These are phyloP conservation scores for Rhodotorula sp. DNA, from an alignment of 1,284 basidiomycete species.

Conservation along the genomic window DNA sequence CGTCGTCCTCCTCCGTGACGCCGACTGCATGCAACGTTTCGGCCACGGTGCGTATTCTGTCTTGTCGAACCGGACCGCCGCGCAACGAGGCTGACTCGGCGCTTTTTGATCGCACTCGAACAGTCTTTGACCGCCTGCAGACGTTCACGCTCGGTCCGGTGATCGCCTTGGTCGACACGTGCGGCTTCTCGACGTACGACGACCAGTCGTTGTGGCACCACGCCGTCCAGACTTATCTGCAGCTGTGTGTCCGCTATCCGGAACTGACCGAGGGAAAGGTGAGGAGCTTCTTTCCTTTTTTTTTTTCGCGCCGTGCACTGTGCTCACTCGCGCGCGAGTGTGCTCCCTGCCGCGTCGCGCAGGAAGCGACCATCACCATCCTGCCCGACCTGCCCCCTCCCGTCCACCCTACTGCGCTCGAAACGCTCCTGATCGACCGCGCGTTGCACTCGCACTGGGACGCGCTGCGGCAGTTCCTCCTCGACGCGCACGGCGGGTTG, in stretches of 20 bases:
- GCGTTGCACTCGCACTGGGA: conserved; percentile 29
- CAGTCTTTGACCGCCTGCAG: conserved; percentile 27
- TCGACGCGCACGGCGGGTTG: conserved; percentile 24
- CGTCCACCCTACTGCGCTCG: conserved; percentile 25
- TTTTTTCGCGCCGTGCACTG: too few relatives aligned
- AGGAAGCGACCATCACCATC: conserved; percentile 28
- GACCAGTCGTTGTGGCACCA: conserved; percentile 34
- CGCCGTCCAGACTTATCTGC: conserved; percentile 32
- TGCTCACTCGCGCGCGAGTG: too few relatives aligned
- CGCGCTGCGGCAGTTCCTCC: conserved; percentile 24
- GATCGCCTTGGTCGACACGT: conserved; percentile 17
- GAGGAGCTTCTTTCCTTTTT: too few relatives aligned
- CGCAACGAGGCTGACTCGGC: not conserved
- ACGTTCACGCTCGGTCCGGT: conserved; percentile 22
- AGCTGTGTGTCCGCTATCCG: conserved; percentile 35
- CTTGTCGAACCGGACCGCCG: too few relatives aligned
- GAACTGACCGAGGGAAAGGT: conserved; percentile 27
- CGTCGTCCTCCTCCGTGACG: conserved; percentile 23
- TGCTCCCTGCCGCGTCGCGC: not conserved
- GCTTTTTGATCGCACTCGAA: not conserved
- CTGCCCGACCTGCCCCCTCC: conserved; percentile 25
- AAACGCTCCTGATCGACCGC: conserved; percentile 28
- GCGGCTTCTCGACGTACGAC: conserved; percentile 27
- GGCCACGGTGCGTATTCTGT: conserved; percentile 14
- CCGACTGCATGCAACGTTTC: conserved; percentile 1